Evolutionary conservation across 768 basidiomycete genomes (phyloP), one percentile per base, ranked within the genome.

Genomic region (Hygrocybe punicea): DNA sequence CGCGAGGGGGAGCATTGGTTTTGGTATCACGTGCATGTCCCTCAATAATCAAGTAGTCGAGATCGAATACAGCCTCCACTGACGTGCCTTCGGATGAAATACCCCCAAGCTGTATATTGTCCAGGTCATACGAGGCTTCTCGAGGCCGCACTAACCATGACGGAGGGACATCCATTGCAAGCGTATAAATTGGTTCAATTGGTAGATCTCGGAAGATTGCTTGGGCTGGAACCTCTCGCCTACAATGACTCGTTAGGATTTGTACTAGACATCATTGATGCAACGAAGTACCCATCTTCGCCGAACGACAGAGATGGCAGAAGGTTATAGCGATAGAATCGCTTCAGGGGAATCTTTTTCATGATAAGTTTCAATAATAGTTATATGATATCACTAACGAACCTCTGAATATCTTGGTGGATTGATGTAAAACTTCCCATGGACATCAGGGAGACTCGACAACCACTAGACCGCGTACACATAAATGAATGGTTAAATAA

Each of bases 131-230:
- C 1, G 86, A 76, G 0, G 95, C 89, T 65, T 92, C 85, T 11
- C 85, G 83, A 1, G 96, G 97, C 10, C 92, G 86, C 24, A 93
- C 94, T 6, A 98, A 84, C 97, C 97, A 99, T 0, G 96, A 84
- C 2, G 85, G 77, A 5, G 91, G 92, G 2, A 93, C 86, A 51
- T 98, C 96, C 83, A 97, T 87, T 4, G 85, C 84, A n/a, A 98
- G 79, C 0, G 96, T 98, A 64, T 94, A 93, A 56, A 99, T 92
- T 0, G 94, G 91, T 10, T 94, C 89, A 2, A 81, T 69, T 0
- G 96, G 94, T 8, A 99, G 77, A 52, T 79, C 80, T 8, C 78
- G 76, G 71, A 99, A 98, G 3, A 75, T 69, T 1, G 86, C 80
- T 19, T 77, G 74, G 0, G 87, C 76, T 1, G 80, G 73, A 11